Conservation (phyloP, 106 monocot species). For the Dendrobium huoshanense region DNA sequence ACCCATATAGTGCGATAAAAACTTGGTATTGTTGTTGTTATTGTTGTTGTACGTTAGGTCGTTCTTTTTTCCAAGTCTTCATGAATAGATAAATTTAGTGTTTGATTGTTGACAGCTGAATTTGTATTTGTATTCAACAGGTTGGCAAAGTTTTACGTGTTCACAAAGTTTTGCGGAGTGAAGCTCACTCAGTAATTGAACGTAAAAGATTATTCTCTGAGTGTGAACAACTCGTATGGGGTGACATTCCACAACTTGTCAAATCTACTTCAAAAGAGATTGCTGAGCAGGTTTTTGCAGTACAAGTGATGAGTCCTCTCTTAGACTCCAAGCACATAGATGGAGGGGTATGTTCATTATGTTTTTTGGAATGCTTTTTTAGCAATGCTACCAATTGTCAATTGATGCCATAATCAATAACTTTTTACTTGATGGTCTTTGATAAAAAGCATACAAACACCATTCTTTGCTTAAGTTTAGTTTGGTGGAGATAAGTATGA, state of each 20-base stretch:
- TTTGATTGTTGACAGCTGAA: not conserved
- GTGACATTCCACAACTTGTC: constrained; percentile 32
- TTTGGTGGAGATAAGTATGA: too few relatives aligned
- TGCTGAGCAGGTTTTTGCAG: constrained; percentile 28
- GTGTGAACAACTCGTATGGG: constrained; percentile 57
- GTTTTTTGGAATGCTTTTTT: too few relatives aligned
- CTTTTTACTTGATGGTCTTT: too few relatives aligned
- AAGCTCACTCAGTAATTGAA: not conserved
- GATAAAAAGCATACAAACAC: too few relatives aligned
- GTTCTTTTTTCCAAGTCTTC: not conserved
- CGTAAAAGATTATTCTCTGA: constrained; percentile 21
- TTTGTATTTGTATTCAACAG: not conserved
- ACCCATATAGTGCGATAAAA: too few relatives aligned
- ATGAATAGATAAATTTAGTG: not conserved
- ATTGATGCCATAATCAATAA: too few relatives aligned
- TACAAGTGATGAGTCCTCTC: constrained; percentile 49
- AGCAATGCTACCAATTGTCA: too few relatives aligned
- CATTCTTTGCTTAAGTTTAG: too few relatives aligned
- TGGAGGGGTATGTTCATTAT: constrained; percentile 41
- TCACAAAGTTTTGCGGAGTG: not conserved
- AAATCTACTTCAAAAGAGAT: constrained; percentile 44
- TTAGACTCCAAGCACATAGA: constrained; percentile 55
- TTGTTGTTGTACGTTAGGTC: too few relatives aligned
- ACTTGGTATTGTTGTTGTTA: too few relatives aligned
- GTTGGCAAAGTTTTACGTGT: constrained; percentile 1